Evolutionary conservation across 495 filamentous ascomycete species (phyloP).

Genomic region (Cladorrhinum samala): DNA sequence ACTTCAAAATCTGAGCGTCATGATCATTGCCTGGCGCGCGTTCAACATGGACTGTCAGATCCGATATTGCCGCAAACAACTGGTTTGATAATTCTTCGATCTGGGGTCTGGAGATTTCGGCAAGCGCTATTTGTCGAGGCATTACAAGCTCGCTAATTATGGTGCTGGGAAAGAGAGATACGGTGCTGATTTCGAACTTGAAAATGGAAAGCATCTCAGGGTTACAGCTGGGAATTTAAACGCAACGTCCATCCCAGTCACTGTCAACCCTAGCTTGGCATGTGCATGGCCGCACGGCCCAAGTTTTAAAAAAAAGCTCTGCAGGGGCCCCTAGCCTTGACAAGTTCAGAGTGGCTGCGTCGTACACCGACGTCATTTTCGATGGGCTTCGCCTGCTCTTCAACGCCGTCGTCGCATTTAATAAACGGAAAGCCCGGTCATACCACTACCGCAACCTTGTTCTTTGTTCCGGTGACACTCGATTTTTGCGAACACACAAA

Average conservation of each 20-base stretch:
- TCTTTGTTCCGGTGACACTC: not conserved
- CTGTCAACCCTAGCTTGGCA: not conserved
- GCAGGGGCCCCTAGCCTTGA: too few species aligned
- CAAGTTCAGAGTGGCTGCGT: slow-evolving; percentile 4
- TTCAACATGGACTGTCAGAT: not conserved
- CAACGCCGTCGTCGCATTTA: slow-evolving; percentile 8
- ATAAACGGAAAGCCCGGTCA: slow-evolving; percentile 12
- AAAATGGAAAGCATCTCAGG: too few species aligned
- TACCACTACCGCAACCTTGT: not conserved
- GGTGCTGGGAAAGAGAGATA: not conserved
- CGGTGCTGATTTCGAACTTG: too few species aligned
- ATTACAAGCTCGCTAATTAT: too few species aligned
- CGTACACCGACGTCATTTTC: slow-evolving; percentile 25
- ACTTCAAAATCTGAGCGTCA: not conserved
- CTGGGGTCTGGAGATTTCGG: too few species aligned
- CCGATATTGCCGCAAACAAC: not conserved
- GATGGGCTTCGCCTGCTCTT: slow-evolving; percentile 1
- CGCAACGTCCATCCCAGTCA: not conserved
- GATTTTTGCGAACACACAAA: not conserved
- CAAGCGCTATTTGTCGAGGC: too few species aligned
- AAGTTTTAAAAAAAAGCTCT: too few species aligned
- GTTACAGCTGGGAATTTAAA: too few species aligned
- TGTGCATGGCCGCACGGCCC: too few species aligned
- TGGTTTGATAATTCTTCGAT: too few species aligned
- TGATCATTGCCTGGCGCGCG: not conserved